Evolutionary conservation across 2,329 filamentous ascomycete species (phyloP).

Genomic region (Ramularia endophylla): DNA sequence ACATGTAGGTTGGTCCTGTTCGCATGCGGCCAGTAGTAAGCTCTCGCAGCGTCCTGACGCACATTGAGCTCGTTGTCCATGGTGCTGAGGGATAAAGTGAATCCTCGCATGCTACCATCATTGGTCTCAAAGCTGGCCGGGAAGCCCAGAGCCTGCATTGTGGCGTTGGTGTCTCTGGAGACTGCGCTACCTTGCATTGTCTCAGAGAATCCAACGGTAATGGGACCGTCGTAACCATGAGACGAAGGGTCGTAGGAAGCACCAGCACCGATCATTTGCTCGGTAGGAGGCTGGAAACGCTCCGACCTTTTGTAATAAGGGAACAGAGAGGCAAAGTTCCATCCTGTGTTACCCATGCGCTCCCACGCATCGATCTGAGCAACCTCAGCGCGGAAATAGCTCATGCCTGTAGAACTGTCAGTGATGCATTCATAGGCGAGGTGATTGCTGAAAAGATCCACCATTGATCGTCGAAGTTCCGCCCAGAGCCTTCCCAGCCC

Average conservation of each 20-base stretch:
- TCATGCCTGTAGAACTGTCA: constrained; percentile 13
- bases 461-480: constrained; percentile 36
- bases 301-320: constrained; percentile 20
- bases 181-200: constrained; percentile 10
- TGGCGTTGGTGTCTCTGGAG: constrained; percentile 31
- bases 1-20: constrained; percentile 39
- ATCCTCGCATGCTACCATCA: constrained; percentile 41
- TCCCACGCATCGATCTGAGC: constrained; percentile 31
- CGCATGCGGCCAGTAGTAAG: constrained; percentile 42
- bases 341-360: constrained; percentile 29
- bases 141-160: constrained; percentile 32
- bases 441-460: constrained; percentile 1
- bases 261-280: constrained; percentile 6
- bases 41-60: constrained; percentile 43
- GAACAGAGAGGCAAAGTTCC: constrained; percentile 34
- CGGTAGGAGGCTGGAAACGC: constrained; percentile 8
- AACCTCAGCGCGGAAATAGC: constrained; percentile 15
- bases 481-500: constrained; percentile 33
- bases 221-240: constrained; percentile 11
- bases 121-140: constrained; percentile 39
- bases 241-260: constrained; percentile 5
- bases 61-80: constrained; percentile 34
- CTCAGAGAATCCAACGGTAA: constrained; percentile 8
- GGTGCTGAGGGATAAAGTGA: constrained; percentile 38
- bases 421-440: background rate